Base-by-base conservation (phyloP, 768 basidiomycete species). In the Coprinellus aureogranulatus region DNA sequence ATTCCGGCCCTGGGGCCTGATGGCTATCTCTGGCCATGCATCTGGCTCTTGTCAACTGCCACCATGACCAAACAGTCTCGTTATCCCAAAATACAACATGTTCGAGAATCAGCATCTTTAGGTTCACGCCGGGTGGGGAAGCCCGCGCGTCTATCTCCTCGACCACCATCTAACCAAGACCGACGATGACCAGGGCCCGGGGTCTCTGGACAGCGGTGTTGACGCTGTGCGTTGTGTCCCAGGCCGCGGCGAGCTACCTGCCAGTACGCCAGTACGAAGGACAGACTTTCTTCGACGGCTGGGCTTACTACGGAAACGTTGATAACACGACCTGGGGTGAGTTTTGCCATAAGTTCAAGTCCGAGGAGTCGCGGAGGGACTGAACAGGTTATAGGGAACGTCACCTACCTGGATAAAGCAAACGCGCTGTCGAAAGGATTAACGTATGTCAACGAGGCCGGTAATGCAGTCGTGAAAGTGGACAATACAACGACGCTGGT, bases 391-490 rank as follows among this genome's bases (percentile, higher is more conserved):
- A 49, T 60, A 86, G 88, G 88, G 39, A 83, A 89, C 62, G 85
- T 83, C 18, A 82, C 81, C 41, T 90, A 80, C 75, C 73, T 85
- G 18, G 77, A 79, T 62, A 66, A 73, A 53, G 68, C 73, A 2
- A 72, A 74, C 22, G 87, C 86, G 0, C 68, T 70, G 11, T 66
- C 74, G 6, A 74, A 81, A 59, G 64, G 75, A 1, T 74, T 92
- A 20, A 83, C 84, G 4, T 89, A 81, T 63, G 67, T 89, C 61
- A 86, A 88, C 60, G 63, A 64, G 42, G 77, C 77, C 1, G 85
- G 88, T 6, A 82, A 86, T 55, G 86, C 85, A 4, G 78, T 94
- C 59, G 74, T 94, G 49, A 84, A 80, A 63, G 90, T 92, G 5
- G 90, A 92, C 75, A 90, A 90, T 65, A 70, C 72, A 8, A 83